A percentile compares a stretch with the other conserved stretches of the same genome.
phyloP scores from a whole-genome alignment of 225 moss, liverwort and hornwort genomes.

The Bryoerythrophyllum caledonicum region DNA sequence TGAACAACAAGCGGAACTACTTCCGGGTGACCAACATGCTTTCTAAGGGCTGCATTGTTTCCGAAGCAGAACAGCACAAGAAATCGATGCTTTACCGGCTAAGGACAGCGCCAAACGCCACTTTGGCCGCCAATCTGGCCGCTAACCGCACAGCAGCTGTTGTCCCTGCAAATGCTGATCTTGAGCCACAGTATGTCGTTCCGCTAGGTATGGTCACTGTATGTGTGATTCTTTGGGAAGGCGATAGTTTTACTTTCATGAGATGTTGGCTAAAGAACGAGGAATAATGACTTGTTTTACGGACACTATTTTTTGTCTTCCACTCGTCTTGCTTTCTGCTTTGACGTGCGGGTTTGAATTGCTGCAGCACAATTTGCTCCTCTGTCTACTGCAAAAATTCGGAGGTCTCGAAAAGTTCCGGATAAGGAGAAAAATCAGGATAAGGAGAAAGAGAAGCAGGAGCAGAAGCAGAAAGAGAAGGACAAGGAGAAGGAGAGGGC shows the following conservation, averaged over 20 bases:
- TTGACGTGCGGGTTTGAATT: slow-evolving; percentile 15
- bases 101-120: slow-evolving; percentile 72
- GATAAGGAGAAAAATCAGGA: slow-evolving; percentile 40
- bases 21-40: slow-evolving; percentile 89
- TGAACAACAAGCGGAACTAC: slow-evolving; percentile 98
- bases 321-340: neutral
- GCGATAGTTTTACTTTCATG: neutral
- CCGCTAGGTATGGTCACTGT: slow-evolving; percentile 43
- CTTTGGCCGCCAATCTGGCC: slow-evolving; percentile 34
- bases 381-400: slow-evolving; percentile 55
- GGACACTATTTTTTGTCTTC: neutral
- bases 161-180: slow-evolving; percentile 22
- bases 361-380: slow-evolving; percentile 56
- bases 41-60: slow-evolving; percentile 67
- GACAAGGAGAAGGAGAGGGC: slow-evolving; percentile 15
- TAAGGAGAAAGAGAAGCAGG: slow-evolving; percentile 18
- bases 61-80: slow-evolving; percentile 94
- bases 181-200: slow-evolving; percentile 36
- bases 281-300: neutral
- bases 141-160: slow-evolving; percentile 19
- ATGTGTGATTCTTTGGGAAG: neutral
- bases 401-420: slow-evolving; percentile 45
- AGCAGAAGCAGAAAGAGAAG: neutral
- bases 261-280: slow-evolving; percentile 17
- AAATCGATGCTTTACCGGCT: slow-evolving; percentile 91